Evolutionary conservation across 2,329 filamentous ascomycete genomes (phyloP), one percentile per base, ranked within the genome.

Genomic region (Plectosphaerella cucumerina): DNA sequence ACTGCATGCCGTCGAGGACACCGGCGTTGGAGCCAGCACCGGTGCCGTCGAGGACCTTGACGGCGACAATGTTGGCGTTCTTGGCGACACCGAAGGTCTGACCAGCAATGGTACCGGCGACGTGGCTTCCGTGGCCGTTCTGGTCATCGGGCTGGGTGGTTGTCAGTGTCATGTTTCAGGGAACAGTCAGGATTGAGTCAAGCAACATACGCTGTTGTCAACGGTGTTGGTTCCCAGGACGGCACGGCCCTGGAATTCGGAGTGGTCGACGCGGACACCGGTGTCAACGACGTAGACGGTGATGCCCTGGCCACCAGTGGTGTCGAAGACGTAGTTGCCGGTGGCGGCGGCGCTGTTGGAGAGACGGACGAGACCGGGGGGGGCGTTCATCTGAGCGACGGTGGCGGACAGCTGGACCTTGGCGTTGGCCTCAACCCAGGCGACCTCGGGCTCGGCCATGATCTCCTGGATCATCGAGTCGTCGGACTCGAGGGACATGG

Each of bases 271-370:
- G 50, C 69, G 69, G 62, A 87, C 80, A 57, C 85, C 85, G 6
- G 84, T 86, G 65, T 88, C 85, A 39, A 88, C 77, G 21, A 88
- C 68, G 62, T 82, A 88, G 23, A 75, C 77, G 20, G 78, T 84
- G 58, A 81, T 78, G n/a, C 77, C 78, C 56, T 73, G 51, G 31
- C 80, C 81, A 20, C 74, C 76, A 12, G 69, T 71, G 51, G 67
- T 66, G 61, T 84, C 78, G 55, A 81, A 84, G 47, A 76, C 58
- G 61, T 82, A 83, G 48, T 59, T 56, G 33, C 59, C 50, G 23
- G 57, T 50, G 39, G 65, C 70, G 17, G 65, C 54, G 12, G 60
- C 47, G 21, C 66, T 57, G 61, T 75, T 69, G 46, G 81, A 84
- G 48, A 84, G 58, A 39, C 81, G 78, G 42, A 71, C 69, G 22